Evolutionary conservation across 495 filamentous ascomycete species (phyloP).

Genomic region (Rostrohypoxylon terebratum): DNA sequence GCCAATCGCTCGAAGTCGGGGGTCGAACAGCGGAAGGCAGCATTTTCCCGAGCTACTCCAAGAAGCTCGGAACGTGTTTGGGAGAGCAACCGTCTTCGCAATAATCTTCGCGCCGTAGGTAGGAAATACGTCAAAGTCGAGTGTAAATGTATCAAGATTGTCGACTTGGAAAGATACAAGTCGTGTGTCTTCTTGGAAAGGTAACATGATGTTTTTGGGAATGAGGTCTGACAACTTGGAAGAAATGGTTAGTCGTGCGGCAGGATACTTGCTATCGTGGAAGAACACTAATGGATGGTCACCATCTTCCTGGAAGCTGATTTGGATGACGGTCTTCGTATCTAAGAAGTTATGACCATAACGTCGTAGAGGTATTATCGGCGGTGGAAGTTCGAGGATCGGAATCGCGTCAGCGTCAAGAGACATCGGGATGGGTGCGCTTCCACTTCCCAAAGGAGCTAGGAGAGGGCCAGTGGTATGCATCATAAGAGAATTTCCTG

Average conservation of each 20-base stretch:
- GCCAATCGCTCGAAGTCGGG: conserved; percentile 90
- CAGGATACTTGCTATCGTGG: conserved; percentile 94
- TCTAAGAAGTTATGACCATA: conserved; percentile 99
- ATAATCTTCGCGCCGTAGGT: conserved; percentile 98
- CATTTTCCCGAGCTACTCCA: conserved; percentile 81
- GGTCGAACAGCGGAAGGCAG: conserved; percentile 90
- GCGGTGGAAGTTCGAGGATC: conserved; percentile 89
- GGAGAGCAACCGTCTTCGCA: conserved; percentile 90
- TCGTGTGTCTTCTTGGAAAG: conserved; percentile 94
- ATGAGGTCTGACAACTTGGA: conserved; percentile 96
- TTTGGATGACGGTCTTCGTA: conserved; percentile 92
- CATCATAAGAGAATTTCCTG: conserved; percentile 47
- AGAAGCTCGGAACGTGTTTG: conserved; percentile 81
- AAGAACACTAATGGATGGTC: conserved; percentile 87
- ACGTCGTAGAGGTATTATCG: conserved; percentile 91
- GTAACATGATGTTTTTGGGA: conserved; percentile 92
- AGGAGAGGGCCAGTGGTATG: conserved; percentile 48
- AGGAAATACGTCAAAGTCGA: conserved; percentile 98
- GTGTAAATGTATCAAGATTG: conserved; percentile 87
- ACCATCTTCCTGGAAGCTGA: conserved; percentile 80
- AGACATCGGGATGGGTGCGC: conserved; percentile 70
- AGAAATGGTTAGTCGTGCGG: conserved; percentile 93
- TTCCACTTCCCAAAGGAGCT: conserved; percentile 58
- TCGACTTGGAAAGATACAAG: conserved; percentile 96
- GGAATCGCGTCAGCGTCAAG: conserved; percentile 89